Evolutionary conservation across 129 eudicot genomes (phyloP).

Genomic region (Pulicaria dysenterica): DNA sequence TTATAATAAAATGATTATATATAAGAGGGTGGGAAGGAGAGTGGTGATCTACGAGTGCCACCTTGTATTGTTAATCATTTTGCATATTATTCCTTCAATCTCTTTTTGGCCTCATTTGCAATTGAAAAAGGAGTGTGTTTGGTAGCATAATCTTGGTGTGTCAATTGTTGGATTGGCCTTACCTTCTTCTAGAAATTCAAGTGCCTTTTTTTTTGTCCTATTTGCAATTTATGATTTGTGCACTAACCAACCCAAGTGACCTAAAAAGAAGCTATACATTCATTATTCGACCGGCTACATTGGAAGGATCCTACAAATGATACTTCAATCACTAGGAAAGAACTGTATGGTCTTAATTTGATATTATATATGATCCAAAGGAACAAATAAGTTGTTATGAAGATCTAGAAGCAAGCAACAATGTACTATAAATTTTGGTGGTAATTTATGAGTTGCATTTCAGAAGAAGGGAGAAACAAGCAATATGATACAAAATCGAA

Average conservation of each 20-base stretch:
- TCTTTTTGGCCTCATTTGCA: constrained; percentile 39
- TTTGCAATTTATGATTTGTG: constrained; percentile 14
- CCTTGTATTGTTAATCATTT: constrained; percentile 19
- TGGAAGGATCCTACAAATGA: background rate
- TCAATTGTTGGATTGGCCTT: constrained; percentile 1
- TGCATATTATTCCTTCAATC: constrained; percentile 9
- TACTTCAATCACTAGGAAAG: background rate
- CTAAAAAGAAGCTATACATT: constrained; percentile 6
- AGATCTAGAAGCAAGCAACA: too few relatives aligned
- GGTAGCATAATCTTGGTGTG: constrained; percentile 23
- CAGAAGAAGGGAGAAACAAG: too few relatives aligned
- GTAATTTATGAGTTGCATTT: too few relatives aligned
- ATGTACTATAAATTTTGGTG: too few relatives aligned
- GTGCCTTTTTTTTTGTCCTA: constrained; percentile 38
- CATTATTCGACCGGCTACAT: constrained; percentile 3
- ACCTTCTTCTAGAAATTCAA: constrained; percentile 18
- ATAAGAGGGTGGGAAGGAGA: background rate
- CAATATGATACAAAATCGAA: too few relatives aligned
- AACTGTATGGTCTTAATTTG: background rate
- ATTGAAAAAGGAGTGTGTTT: constrained; percentile 36
- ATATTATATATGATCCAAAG: too few relatives aligned
- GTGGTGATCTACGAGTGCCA: constrained; percentile 29
- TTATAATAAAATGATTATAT: background rate
- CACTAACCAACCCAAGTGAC: constrained; percentile 23
- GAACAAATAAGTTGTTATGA: too few relatives aligned